Evolutionary conservation across 1,139 yeast species (phyloP).

Genomic region (Hemisphaericaspora xylanilytica): DNA sequence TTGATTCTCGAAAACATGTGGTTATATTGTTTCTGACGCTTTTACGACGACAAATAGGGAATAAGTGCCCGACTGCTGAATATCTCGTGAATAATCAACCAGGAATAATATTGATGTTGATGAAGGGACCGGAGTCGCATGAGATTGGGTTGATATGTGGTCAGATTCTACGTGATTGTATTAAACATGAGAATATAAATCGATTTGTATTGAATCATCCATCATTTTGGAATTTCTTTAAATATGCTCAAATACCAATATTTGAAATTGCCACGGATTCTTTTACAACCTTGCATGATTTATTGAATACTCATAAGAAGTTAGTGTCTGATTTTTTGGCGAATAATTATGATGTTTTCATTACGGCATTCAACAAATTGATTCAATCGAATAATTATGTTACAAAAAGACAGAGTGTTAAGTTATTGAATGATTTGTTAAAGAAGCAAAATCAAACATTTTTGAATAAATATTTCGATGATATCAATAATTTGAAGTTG

Average conservation of each 20-base stretch:
- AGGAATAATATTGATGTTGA: slow-evolving; percentile 57
- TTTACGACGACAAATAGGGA: slow-evolving; percentile 75
- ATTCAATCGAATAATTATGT: slow-evolving; percentile 82
- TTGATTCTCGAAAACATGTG: slow-evolving; percentile 88
- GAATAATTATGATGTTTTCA: slow-evolving; percentile 55
- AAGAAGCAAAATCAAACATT: slow-evolving; percentile 69
- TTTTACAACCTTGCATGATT: slow-evolving; percentile 70
- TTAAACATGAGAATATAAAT: slow-evolving; percentile 73
- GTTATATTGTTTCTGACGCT: slow-evolving; percentile 69
- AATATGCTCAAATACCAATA: slow-evolving; percentile 68
- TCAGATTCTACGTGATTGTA: slow-evolving; percentile 78
- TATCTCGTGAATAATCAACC: slow-evolving; percentile 64
- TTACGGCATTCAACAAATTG: slow-evolving; percentile 59
- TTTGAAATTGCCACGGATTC: slow-evolving; percentile 93
- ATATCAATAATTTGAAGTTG: slow-evolving; percentile 76
- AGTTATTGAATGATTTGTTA: slow-evolving; percentile 69
- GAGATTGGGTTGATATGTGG: slow-evolving; percentile 79
- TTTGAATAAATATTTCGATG: slow-evolving; percentile 75
- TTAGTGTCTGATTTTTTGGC: slow-evolving; percentile 68
- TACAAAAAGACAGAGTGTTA: slow-evolving; percentile 85
- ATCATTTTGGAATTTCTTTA: slow-evolving; percentile 78
- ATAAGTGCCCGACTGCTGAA: slow-evolving; percentile 83
- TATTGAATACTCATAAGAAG: slow-evolving; percentile 66
- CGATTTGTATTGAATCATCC: slow-evolving; percentile 53
- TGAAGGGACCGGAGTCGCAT: slow-evolving; percentile 67